A percentile compares a stretch with the other conserved stretches of the same genome.
These are phyloP conservation scores for Rhododendron kiyosumense DNA, from an alignment of 148 eudicot species.

Conservation along the genomic window DNA sequence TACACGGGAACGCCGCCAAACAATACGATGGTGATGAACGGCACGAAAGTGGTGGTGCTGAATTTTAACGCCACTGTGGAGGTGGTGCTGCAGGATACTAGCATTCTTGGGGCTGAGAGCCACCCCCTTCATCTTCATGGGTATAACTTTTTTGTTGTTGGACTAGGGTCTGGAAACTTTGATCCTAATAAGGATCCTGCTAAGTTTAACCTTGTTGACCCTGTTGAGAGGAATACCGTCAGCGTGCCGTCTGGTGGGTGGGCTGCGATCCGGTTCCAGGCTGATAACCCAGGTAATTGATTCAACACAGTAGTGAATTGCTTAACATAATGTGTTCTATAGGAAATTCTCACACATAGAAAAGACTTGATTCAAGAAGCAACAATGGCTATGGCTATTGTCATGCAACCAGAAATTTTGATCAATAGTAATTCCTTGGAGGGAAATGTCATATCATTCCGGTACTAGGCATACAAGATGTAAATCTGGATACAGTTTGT, in stretches of 20 bases:
- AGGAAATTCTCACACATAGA: not conserved
- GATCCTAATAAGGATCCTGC: conserved; percentile 47
- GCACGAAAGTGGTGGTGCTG: conserved; percentile 46
- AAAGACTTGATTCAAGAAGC: not conserved
- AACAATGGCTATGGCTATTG: not conserved
- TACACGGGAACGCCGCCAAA: conserved; percentile 58
- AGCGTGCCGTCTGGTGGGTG: conserved; percentile 72
- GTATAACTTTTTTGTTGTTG: conserved; percentile 52
- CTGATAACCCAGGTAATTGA: conserved; percentile 56
- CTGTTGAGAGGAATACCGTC: conserved; percentile 54
- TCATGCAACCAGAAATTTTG: not conserved
- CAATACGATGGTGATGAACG: conserved; percentile 47
- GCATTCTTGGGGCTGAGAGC: conserved; percentile 58
- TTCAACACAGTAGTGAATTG: not conserved
- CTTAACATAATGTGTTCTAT: not conserved
- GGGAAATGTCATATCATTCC: not conserved
- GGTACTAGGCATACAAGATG: not conserved
- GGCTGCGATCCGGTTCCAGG: conserved; percentile 59
- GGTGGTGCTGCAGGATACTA: conserved; percentile 61
- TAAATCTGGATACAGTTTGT: not conserved
- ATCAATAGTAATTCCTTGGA: not conserved
- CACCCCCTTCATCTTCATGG: conserved; percentile 83
- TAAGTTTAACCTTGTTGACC: conserved; percentile 59
- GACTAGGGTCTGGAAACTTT: conserved; percentile 66
- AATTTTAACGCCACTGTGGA: conserved; percentile 61